These are phyloP conservation scores for Ustilago vetiveriae DNA, from an alignment of 1,284 basidiomycete species.

Conservation along the genomic window DNA sequence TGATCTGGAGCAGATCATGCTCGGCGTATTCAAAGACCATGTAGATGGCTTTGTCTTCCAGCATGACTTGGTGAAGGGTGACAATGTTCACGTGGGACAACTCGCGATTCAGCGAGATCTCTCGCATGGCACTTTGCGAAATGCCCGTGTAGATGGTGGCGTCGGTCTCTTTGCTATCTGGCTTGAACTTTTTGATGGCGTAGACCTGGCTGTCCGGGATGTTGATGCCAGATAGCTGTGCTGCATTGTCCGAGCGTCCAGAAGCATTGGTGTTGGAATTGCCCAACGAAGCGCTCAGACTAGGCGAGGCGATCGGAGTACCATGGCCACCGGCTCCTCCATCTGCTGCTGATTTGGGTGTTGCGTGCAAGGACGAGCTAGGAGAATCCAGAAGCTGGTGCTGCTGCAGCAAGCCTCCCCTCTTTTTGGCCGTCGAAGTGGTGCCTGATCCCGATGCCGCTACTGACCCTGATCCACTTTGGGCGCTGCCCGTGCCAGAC, in stretches of 20 bases:
- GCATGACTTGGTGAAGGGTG: conserved; percentile 88
- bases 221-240: not conserved
- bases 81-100: conserved; percentile 92
- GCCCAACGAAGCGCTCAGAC: conserved; percentile 7
- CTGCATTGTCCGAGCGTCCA: not conserved
- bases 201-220: conserved; percentile 69
- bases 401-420: conserved; percentile 23
- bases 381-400: conserved; percentile 26
- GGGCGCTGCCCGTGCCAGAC: not conserved
- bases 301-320: conserved; percentile 27
- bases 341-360: conserved; percentile 21
- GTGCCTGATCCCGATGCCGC: not conserved
- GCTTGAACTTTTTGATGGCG: conserved; percentile 99
- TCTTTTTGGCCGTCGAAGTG: conserved; percentile 13
- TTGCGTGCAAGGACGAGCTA: conserved; percentile 22
- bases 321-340: conserved; percentile 1
- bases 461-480: not conserved
- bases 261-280: not conserved
- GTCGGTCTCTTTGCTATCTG: conserved; percentile 76
- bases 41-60: conserved; percentile 86
- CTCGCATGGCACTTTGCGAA: conserved; percentile 93
- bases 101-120: conserved; percentile 96
- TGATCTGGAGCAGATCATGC: conserved; percentile 89
- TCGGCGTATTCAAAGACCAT: conserved; percentile 99
- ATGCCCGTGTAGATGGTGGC: conserved; percentile 87